Evolutionary conservation across 75 land plant species (phyloP), one percentile per base, ranked within the genome.

Genomic region (Chamaecyparis obtusa): DNA sequence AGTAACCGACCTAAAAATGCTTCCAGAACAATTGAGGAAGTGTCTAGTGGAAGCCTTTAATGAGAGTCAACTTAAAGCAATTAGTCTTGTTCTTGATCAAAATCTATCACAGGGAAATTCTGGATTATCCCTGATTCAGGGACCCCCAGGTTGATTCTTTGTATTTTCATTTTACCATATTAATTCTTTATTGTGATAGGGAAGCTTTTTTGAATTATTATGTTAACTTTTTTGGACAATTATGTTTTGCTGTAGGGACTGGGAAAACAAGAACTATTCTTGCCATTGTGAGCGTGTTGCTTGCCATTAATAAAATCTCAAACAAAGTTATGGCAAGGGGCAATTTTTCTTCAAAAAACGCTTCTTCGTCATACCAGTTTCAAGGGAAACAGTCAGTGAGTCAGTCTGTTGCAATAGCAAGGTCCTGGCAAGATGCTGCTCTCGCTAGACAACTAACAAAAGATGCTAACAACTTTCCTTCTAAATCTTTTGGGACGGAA

Each of bases 191-290:
- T 86, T 21, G 54, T 24, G 24, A 17, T 19, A 27, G 30, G 24
- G 36, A 37, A 3, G 5, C 17, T 67, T 35, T 54, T 17, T 87
- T 36, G 35, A 48, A 64, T 86, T 77, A 35, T 44, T 17, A 41
- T 87, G 15, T 81, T 14, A 81, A 13, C 14, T 46, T 81, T 44
- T n/a, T 46, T 81, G 33, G 14, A 39, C 46, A 79, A 39, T 13
- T 6, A 41, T 44, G 3, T 44, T 44, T 55, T 51, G 80, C 9
- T 87, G 67, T 91, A 97, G 99, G 99, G 39, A 98, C 99, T 84
- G 99, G 99, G 13, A 98, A 98, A 88, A 98, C 99, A 19, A 87
- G 94, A 51, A 98, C 99, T 44, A 95, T 98, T 84, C 91, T 98
- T 36, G 99, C 95, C 21, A 95, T 98, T 87, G 92, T 95, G 13